phyloP scores from a whole-genome alignment of 768 basidiomycete species.

The Paxillus rubicundulus region DNA sequence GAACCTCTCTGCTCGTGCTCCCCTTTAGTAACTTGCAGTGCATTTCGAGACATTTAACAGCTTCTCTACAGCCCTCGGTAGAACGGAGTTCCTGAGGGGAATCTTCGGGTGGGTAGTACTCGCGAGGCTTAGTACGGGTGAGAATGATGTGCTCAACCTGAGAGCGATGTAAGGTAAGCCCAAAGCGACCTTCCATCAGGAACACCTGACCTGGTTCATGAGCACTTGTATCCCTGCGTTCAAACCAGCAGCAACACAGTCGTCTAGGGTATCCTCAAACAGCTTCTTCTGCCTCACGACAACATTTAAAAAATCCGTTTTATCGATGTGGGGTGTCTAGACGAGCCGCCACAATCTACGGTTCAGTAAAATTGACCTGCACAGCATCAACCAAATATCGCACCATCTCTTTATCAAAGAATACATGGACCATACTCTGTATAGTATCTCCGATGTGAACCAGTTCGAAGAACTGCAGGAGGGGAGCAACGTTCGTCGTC shows the following conservation, averaged over 20 bases:
- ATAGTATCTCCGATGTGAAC: conserved; percentile 98
- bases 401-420: conserved; percentile 95
- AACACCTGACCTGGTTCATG: conserved; percentile 77
- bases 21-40: conserved; percentile 92
- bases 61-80: conserved; percentile 84
- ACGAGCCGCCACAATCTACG: neutral
- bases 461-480: conserved; percentile 95
- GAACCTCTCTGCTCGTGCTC: conserved; percentile 91
- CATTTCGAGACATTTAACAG: conserved; percentile 82
- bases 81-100: conserved; percentile 77
- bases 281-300: conserved; percentile 96
- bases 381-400: conserved; percentile 17
- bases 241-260: conserved; percentile 88
- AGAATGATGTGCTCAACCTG: conserved; percentile 93
- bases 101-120: conserved; percentile 88
- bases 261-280: conserved; percentile 90
- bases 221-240: conserved; percentile 95
- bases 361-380: neutral
- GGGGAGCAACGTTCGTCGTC: conserved; percentile 81
- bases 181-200: neutral
- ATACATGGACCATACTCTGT: conserved; percentile 96
- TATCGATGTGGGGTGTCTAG: conserved; percentile 85
- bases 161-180: neutral
- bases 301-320: conserved; percentile 87
- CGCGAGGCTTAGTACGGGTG: conserved; percentile 76